Conservation (phyloP, 495 filamentous ascomycete genomes). For the Penicillium coprophilum region DNA sequence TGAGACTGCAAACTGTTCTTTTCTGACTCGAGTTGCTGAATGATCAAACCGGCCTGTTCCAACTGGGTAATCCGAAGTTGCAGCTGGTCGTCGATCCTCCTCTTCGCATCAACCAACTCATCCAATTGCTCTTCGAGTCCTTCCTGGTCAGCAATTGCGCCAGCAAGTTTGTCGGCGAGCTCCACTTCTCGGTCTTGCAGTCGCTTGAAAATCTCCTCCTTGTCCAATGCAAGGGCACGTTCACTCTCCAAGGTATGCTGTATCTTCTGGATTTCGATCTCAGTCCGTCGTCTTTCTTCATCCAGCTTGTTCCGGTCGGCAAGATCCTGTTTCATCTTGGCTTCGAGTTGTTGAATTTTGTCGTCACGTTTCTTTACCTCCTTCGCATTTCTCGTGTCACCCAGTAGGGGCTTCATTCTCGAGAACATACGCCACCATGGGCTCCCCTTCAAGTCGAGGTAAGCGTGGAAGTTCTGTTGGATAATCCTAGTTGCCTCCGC, state of each 20-base stretch:
- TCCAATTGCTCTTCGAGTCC: slow-evolving; percentile 91
- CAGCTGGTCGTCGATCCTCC: slow-evolving; percentile 80
- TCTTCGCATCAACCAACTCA: slow-evolving; percentile 83
- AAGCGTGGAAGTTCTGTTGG: slow-evolving; percentile 87
- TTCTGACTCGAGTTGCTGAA: slow-evolving; percentile 77
- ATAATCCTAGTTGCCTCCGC: slow-evolving; percentile 94
- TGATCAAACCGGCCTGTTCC: slow-evolving; percentile 87
- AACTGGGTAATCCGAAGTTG: slow-evolving; percentile 76
- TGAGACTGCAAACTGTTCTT: slow-evolving; percentile 71
- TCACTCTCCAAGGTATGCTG: slow-evolving; percentile 95
- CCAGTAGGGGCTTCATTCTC: slow-evolving; percentile 92
- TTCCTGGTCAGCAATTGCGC: slow-evolving; percentile 94
- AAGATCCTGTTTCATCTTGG: slow-evolving; percentile 75
- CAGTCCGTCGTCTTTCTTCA: slow-evolving; percentile 85
- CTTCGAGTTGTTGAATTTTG: slow-evolving; percentile 80
- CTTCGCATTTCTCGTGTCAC: slow-evolving; percentile 82
- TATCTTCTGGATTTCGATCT: slow-evolving; percentile 81
- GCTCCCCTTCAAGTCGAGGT: slow-evolving; percentile 81
- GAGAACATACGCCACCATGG: slow-evolving; percentile 97
- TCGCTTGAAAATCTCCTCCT: slow-evolving; percentile 96
- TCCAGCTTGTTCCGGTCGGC: slow-evolving; percentile 77
- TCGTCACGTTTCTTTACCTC: slow-evolving; percentile 95
- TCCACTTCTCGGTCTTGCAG: slow-evolving; percentile 87
- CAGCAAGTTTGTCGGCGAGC: slow-evolving; percentile 85
- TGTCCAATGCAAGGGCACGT: slow-evolving; percentile 89